Conservation (phyloP, 257 asterid species). For the Salvia hispanica region DNA sequence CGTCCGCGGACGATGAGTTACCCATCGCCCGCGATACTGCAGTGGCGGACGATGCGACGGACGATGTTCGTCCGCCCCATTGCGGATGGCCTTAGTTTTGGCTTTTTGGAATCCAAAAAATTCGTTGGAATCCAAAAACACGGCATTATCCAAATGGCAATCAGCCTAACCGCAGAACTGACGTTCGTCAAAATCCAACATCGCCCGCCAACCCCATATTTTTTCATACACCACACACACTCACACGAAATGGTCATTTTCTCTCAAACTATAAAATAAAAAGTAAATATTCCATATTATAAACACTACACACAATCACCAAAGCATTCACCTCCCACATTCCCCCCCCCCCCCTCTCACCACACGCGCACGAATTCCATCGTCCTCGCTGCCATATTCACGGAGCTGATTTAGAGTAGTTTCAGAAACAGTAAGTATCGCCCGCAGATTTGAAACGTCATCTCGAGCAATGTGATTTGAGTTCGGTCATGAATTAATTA, state of each 20-base stretch:
- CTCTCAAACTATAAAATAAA: not conserved
- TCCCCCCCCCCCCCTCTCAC: not conserved
- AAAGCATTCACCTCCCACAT: not conserved
- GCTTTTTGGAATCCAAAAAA: too few relatives aligned
- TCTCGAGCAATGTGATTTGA: not conserved
- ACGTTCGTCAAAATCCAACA: slow-evolving; percentile 12
- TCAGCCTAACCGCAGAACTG: slow-evolving; percentile 29
- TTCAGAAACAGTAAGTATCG: slow-evolving; percentile 28
- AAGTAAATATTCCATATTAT: not conserved
- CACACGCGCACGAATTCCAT: slow-evolving; percentile 14
- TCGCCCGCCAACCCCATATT: slow-evolving; percentile 1
- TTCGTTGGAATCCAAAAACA: too few relatives aligned
- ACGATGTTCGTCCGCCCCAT: too few relatives aligned
- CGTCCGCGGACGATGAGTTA: too few relatives aligned
- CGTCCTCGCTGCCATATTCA: slow-evolving; percentile 21
- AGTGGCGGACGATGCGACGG: too few relatives aligned
- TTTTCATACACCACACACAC: slow-evolving; percentile 19
- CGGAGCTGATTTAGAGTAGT: slow-evolving; percentile 30
- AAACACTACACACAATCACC: not conserved
- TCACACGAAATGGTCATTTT: slow-evolving; percentile 10
- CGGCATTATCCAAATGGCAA: slow-evolving; percentile 36
- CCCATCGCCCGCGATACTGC: too few relatives aligned
- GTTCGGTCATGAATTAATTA: slow-evolving; percentile 10
- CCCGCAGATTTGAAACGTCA: not conserved
- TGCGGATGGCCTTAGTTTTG: too few relatives aligned